Conservation (phyloP, 2,329 filamentous ascomycete species). For the Ophiocordyceps australis region DNA sequence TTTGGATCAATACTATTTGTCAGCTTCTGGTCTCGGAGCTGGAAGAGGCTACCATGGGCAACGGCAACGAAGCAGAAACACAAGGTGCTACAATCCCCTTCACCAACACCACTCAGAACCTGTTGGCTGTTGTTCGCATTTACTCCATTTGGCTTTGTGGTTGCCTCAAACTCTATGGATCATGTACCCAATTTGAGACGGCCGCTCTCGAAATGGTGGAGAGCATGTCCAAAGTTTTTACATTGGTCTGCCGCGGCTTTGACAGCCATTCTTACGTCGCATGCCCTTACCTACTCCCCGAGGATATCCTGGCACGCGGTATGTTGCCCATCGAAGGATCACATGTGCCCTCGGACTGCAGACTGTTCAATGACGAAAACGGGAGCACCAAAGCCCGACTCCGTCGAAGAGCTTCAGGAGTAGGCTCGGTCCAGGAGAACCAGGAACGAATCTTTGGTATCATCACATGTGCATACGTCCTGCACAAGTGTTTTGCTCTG, state of each 20-base stretch:
- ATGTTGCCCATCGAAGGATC: constrained; percentile 21
- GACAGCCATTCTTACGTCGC: constrained; percentile 19
- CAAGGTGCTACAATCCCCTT: too few species aligned
- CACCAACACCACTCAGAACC: constrained; percentile 17
- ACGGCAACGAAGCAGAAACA: constrained; percentile 5
- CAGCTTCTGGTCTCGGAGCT: constrained; percentile 55
- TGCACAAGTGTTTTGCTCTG: too few species aligned
- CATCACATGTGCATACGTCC: constrained; percentile 26
- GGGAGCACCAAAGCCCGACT: constrained; percentile 21
- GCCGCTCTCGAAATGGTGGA: too few species aligned
- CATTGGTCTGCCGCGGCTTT: constrained; percentile 24
- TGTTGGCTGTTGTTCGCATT: constrained; percentile 32
- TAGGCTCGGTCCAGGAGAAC: too few species aligned
- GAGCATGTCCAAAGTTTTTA: constrained; percentile 25
- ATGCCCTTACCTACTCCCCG: constrained; percentile 29
- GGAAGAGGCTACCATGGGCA: constrained; percentile 9
- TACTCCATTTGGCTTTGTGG: constrained; percentile 35
- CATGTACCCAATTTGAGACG: too few species aligned
- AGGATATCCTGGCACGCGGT: constrained; percentile 29
- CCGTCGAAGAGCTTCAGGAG: too few species aligned
- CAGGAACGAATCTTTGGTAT: constrained; percentile 29
- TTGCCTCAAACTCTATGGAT: too few species aligned
- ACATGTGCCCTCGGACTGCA: constrained; percentile 18
- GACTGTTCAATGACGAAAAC: constrained; percentile 15
- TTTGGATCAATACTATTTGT: constrained; percentile 56